phyloP scores from a whole-genome alignment of 75 land plant species.

The Ceratopteris richardii region DNA sequence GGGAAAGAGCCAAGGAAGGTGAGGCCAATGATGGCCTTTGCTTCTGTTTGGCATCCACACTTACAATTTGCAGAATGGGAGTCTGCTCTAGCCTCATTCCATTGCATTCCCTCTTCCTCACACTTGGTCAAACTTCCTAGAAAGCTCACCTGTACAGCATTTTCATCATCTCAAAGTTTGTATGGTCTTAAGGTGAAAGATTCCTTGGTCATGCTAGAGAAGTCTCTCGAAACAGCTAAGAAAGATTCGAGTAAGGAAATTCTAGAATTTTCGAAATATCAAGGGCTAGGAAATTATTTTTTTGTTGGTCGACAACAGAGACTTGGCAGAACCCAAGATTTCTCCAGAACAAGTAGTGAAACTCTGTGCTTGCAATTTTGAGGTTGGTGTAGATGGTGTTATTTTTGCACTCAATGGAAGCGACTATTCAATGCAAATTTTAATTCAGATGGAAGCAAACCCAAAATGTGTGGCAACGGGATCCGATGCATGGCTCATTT shows the following conservation, averaged over 20 bases:
- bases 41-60: too few relatives aligned
- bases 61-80: too few relatives aligned
- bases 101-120: too few relatives aligned
- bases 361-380: slow-evolving; percentile 82
- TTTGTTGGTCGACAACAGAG: slow-evolving; percentile 86
- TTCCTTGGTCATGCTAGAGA: too few relatives aligned
- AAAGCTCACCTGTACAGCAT: too few relatives aligned
- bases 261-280: slow-evolving; percentile 83
- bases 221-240: too few relatives aligned
- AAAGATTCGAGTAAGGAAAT: slow-evolving; percentile 4
- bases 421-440: slow-evolving; percentile 93
- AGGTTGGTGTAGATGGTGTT: slow-evolving; percentile 94
- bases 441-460: slow-evolving; percentile 97
- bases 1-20: too few relatives aligned
- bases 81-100: too few relatives aligned
- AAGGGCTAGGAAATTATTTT: slow-evolving; percentile 94
- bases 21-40: too few relatives aligned
- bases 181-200: too few relatives aligned
- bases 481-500: slow-evolving; percentile 91
- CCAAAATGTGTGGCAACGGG: slow-evolving; percentile 99
- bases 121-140: too few relatives aligned
- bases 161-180: too few relatives aligned
- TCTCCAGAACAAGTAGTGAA: slow-evolving; percentile 75
- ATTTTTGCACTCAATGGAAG: slow-evolving; percentile 71
- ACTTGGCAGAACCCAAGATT: slow-evolving; percentile 56